phyloP scores from a whole-genome alignment of 108 stramenopile genomes.

The Asterionellopsis glacialis region DNA sequence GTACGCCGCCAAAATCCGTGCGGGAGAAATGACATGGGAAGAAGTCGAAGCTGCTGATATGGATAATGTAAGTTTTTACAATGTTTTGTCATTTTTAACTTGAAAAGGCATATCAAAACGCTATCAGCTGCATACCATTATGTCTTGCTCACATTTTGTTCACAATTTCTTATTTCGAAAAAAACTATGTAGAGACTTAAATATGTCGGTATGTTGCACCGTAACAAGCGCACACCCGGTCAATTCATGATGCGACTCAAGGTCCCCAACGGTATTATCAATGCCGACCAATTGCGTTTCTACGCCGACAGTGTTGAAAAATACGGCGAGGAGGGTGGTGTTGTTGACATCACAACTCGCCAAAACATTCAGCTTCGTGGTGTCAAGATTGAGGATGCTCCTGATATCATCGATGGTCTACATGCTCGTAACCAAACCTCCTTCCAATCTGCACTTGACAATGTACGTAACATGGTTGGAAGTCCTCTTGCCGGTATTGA shows the following conservation, averaged over 20 bases:
- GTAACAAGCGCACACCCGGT: constrained; percentile 90
- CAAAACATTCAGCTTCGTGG: constrained; percentile 92
- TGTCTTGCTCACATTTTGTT: neutral
- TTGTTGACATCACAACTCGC: constrained; percentile 92
- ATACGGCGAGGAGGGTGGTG: constrained; percentile 79
- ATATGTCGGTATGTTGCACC: constrained; percentile 90
- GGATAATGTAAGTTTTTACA: constrained; percentile 51
- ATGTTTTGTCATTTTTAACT: neutral
- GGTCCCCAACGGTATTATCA: constrained; percentile 93
- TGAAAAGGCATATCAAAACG: neutral
- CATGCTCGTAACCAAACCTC: constrained; percentile 83
- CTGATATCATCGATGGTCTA: constrained; percentile 81
- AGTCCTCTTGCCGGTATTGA: constrained; percentile 91
- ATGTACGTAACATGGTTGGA: constrained; percentile 91
- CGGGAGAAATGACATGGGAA: constrained; percentile 84
- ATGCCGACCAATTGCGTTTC: constrained; percentile 84
- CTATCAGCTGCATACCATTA: neutral
- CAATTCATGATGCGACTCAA: constrained; percentile 93
- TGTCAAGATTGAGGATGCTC: constrained; percentile 85
- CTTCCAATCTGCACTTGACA: constrained; percentile 89
- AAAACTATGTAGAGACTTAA: constrained; percentile 61
- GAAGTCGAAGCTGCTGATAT: constrained; percentile 82
- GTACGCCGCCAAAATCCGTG: constrained; percentile 75
- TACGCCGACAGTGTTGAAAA: constrained; percentile 77
- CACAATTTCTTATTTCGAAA: neutral